A percentile compares a stretch with the other conserved stretches of the same genome.
phyloP scores from a whole-genome alignment of 2,329 filamentous ascomycete genomes.

The Xylaria sp. region DNA sequence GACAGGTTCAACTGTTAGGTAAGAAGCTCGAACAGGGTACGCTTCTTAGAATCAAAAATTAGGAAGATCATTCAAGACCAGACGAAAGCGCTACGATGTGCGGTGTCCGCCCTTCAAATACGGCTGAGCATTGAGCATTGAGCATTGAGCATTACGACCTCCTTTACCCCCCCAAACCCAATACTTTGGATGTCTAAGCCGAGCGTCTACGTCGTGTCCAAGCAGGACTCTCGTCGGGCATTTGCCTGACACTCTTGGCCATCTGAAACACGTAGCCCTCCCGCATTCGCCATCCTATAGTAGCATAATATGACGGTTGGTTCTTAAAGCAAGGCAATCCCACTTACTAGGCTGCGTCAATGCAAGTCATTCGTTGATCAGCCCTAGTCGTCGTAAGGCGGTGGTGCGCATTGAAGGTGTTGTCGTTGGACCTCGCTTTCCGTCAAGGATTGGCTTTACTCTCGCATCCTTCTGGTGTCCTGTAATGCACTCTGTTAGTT shows the following conservation, averaged over 20 bases:
- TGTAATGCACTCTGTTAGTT: slow-evolving; percentile 15
- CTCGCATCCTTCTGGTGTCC: slow-evolving; percentile 19
- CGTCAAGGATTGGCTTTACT: slow-evolving; percentile 30
- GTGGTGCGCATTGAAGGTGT: slow-evolving; percentile 33
- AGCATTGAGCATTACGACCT: not conserved
- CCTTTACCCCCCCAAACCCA: not conserved
- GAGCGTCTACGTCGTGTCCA: slow-evolving; percentile 23
- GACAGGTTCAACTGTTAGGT: not conserved
- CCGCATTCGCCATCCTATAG: slow-evolving; percentile 28
- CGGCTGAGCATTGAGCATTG: no score
- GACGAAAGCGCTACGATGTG: slow-evolving; percentile 16
- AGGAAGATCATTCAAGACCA: slow-evolving; percentile 16
- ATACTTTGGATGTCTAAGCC: not conserved
- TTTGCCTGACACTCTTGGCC: slow-evolving; percentile 20
- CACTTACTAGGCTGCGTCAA: slow-evolving; percentile 8
- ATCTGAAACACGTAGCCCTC: slow-evolving; percentile 36
- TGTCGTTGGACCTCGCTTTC: slow-evolving; percentile 30
- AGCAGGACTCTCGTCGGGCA: slow-evolving; percentile 15
- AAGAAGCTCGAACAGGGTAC: not conserved
- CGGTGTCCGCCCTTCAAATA: slow-evolving; percentile 33
- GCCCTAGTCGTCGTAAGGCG: slow-evolving; percentile 19
- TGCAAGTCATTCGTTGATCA: slow-evolving; percentile 30
- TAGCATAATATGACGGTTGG: slow-evolving; percentile 14
- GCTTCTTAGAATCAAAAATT: not conserved
- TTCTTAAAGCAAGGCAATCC: slow-evolving; percentile 1